Conservation (phyloP, 345 rosid species). For the Salix koriyanagi region DNA sequence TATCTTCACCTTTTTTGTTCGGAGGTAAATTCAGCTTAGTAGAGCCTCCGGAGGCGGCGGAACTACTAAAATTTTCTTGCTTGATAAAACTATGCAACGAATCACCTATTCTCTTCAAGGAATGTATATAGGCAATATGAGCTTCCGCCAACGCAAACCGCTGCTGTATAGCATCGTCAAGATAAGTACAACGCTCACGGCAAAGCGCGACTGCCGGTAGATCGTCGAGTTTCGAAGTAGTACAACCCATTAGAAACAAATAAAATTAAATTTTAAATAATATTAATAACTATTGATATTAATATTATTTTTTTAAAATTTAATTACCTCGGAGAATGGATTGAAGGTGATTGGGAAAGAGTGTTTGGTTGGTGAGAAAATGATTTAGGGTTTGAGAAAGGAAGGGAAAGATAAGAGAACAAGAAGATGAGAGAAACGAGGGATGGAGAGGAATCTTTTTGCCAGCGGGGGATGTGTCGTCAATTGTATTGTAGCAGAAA, state of each 20-base stretch:
- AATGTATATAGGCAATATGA: constrained; percentile 55
- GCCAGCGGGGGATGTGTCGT: constrained; percentile 72
- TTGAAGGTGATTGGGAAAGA: not conserved
- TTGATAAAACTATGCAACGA: constrained; percentile 50
- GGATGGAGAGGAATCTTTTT: constrained; percentile 40
- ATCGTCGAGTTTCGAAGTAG: constrained; percentile 84
- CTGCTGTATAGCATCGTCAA: constrained; percentile 64
- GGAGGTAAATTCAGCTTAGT: constrained; percentile 51
- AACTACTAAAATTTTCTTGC: constrained; percentile 12
- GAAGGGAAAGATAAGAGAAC: constrained; percentile 1
- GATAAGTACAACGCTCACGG: constrained; percentile 64
- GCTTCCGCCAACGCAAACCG: constrained; percentile 79
- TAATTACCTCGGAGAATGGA: not conserved
- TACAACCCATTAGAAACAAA: constrained; percentile 49
- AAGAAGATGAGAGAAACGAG: not conserved
- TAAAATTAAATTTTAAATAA: not conserved
- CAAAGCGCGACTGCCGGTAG: constrained; percentile 91
- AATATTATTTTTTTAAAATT: too few relatives aligned
- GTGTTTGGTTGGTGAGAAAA: constrained; percentile 33
- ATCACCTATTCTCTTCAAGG: constrained; percentile 47
- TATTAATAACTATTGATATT: too few relatives aligned
- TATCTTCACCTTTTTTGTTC: constrained; percentile 33
- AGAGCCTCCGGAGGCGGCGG: constrained; percentile 25
- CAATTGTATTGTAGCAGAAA: constrained; percentile 44
- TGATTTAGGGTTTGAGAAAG: constrained; percentile 9